Percentiles rank a stretch among this genome's conserved stretches.
phyloP scores from a whole-genome alignment of 2,329 filamentous ascomycete genomes.

The Colletotrichum sp. region DNA sequence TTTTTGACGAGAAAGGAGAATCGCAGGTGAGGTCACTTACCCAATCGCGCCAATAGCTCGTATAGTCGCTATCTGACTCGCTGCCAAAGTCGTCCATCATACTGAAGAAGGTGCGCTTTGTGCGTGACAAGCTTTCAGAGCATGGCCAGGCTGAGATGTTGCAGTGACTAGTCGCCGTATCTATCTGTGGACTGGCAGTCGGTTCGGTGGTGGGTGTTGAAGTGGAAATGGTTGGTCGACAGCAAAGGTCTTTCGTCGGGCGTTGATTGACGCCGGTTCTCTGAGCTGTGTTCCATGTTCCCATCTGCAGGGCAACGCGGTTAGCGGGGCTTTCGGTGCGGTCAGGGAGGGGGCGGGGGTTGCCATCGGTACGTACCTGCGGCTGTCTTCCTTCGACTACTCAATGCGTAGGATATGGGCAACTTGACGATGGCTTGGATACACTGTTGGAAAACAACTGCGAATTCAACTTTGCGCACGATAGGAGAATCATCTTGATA shows the following conservation, averaged over 20 bases:
- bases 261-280: background rate
- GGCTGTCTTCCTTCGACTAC: background rate
- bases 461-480: background rate
- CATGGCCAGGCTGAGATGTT: background rate
- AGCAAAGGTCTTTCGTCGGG: background rate
- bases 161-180: background rate
- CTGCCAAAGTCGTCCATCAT: constrained; percentile 97
- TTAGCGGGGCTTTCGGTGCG: constrained; percentile 16
- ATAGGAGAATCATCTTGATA: background rate
- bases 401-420: background rate
- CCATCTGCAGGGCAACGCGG: constrained; percentile 8
- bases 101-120: constrained; percentile 20
- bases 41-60: constrained; percentile 99
- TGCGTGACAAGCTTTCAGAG: constrained; percentile 1
- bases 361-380: background rate
- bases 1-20: background rate
- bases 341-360: background rate
- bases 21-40: constrained; percentile 61
- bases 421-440: background rate
- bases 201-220: background rate
- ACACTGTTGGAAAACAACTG: background rate
- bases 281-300: background rate
- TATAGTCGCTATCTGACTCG: constrained; percentile 98
- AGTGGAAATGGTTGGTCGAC: background rate
- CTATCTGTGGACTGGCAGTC: background rate